Percentiles rank a stretch among this genome's conserved stretches.
These are phyloP conservation scores for Daldinia eschscholtzii DNA, from an alignment of 2,329 filamentous ascomycete genomes.

Conservation along the genomic window DNA sequence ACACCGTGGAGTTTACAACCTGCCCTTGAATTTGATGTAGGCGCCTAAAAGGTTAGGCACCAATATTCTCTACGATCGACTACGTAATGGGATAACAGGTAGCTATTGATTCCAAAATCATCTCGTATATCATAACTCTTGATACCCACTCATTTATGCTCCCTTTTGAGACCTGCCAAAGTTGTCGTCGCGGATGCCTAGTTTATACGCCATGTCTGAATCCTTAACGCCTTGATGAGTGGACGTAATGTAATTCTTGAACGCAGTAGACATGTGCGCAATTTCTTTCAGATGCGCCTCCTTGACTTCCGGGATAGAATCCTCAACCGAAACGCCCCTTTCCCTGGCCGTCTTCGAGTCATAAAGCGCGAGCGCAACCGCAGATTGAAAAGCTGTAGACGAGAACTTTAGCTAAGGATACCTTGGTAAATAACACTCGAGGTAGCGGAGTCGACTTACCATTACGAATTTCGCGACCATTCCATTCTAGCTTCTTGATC, in stretches of 20 bases:
- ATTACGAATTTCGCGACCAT: constrained; percentile 46
- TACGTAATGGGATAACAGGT: neutral
- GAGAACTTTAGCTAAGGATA: neutral
- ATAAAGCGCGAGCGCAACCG: constrained; percentile 36
- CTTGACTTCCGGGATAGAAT: constrained; percentile 31
- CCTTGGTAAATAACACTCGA: neutral
- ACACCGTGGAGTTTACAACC: neutral
- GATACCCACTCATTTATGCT: neutral
- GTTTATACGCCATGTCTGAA: constrained; percentile 26
- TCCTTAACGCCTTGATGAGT: constrained; percentile 29
- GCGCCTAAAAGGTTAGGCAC: neutral
- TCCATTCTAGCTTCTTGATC: constrained; percentile 42
- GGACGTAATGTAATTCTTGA: constrained; percentile 33
- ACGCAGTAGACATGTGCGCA: constrained; percentile 30
- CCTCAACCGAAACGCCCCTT: constrained; percentile 16
- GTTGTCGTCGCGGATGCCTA: constrained; percentile 19
- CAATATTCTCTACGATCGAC: neutral
- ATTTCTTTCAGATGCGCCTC: constrained; percentile 33
- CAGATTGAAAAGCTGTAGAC: constrained; percentile 33
- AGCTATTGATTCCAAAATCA: neutral
- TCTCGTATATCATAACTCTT: neutral
- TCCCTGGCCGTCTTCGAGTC: constrained; percentile 23
- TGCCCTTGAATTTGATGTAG: neutral
- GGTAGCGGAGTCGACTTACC: constrained; percentile 21
- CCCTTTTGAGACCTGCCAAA: constrained; percentile 1